These are phyloP conservation scores for Colletotrichum incanum DNA, from an alignment of 2,329 filamentous ascomycete species.

Conservation along the genomic window DNA sequence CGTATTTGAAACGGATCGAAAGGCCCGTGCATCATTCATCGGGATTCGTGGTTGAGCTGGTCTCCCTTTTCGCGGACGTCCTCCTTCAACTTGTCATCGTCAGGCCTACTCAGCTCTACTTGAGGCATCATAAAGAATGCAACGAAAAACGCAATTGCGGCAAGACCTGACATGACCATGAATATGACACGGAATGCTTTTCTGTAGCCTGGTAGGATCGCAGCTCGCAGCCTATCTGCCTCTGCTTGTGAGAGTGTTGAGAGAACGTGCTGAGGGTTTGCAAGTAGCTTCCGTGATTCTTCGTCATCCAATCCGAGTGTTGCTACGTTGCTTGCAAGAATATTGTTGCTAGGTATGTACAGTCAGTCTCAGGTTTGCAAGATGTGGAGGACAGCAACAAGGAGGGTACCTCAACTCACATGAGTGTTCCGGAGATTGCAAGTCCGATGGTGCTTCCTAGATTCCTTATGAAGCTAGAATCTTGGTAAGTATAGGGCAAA, in stretches of 20 bases:
- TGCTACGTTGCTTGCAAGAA: conserved; percentile 51
- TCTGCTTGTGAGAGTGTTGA: conserved; percentile 48
- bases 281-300: conserved; percentile 49
- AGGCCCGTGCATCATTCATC: neutral
- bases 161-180: conserved; percentile 54
- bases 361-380: neutral
- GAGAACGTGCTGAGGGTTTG: conserved; percentile 54
- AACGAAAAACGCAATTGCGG: conserved; percentile 54
- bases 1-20: neutral
- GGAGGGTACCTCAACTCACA: conserved; percentile 47
- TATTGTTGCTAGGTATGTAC: conserved; percentile 53
- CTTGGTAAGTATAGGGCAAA: neutral
- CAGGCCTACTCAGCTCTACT: conserved; percentile 54
- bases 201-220: conserved; percentile 56
- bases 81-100: conserved; percentile 56
- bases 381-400: neutral
- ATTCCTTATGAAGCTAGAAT: conserved; percentile 56
- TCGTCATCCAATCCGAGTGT: conserved; percentile 47
- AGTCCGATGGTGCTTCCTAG: conserved; percentile 57
- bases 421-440: conserved; percentile 56
- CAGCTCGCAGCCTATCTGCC: conserved; percentile 49
- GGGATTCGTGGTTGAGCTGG: neutral
- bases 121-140: conserved; percentile 59
- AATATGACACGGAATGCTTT: conserved; percentile 57
- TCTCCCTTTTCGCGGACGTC: conserved; percentile 47